phyloP scores from a whole-genome alignment of 1,284 basidiomycete genomes.

The Lentinus polychrous region DNA sequence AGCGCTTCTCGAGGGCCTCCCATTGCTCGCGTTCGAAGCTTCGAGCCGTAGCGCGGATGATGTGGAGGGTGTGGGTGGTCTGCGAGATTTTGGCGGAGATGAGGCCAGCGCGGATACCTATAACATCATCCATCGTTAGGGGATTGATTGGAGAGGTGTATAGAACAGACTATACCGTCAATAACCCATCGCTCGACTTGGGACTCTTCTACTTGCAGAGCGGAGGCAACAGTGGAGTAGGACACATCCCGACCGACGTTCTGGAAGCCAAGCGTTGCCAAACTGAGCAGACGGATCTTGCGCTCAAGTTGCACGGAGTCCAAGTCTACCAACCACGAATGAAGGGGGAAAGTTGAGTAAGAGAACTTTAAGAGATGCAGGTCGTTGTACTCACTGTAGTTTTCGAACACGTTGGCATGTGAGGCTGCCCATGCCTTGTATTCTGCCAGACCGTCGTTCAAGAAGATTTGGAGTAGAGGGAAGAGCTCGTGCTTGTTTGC shows the following conservation, averaged over 20 bases:
- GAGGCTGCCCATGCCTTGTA: conserved; percentile 56
- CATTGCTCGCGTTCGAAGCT: conserved; percentile 78
- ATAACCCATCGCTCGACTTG: conserved; percentile 91
- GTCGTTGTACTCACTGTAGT: conserved; percentile 46
- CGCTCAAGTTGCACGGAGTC: conserved; percentile 56
- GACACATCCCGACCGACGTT: conserved; percentile 72
- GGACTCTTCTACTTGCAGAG: conserved; percentile 57
- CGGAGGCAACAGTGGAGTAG: conserved; percentile 68
- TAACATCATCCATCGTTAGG: conserved; percentile 7
- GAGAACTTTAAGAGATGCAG: conserved; percentile 12
- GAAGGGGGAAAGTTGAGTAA: conserved; percentile 3
- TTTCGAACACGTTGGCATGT: conserved; percentile 46
- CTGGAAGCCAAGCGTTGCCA: conserved; percentile 74
- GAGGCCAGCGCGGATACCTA: conserved; percentile 82
- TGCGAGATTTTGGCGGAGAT: conserved; percentile 85
- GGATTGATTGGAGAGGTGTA: neutral
- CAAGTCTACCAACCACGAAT: conserved; percentile 32
- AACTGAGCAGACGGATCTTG: conserved; percentile 78
- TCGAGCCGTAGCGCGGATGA: conserved; percentile 74
- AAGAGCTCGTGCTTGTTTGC: conserved; percentile 63
- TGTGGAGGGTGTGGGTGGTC: conserved; percentile 66
- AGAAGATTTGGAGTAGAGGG: conserved; percentile 66
- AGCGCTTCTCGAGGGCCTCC: conserved; percentile 73
- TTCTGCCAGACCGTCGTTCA: conserved; percentile 59
- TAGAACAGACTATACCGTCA: conserved; percentile 60